phyloP scores from a whole-genome alignment of 768 basidiomycete genomes.

The Leucocoprinus sp. region DNA sequence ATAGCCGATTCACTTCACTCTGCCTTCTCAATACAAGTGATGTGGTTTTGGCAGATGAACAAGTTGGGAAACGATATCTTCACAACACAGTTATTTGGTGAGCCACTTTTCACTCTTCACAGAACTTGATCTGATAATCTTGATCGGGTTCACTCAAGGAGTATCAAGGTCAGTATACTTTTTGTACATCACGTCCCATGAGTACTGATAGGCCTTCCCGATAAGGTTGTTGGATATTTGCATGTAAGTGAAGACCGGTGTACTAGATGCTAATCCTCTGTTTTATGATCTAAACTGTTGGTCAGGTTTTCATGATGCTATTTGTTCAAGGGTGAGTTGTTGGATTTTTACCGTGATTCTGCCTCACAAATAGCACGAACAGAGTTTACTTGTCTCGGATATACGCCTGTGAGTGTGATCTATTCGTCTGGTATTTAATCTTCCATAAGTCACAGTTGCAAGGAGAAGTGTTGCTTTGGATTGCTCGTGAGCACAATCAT shows the following conservation, averaged over 20 bases:
- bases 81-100: constrained; percentile 6
- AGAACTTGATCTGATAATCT: not conserved
- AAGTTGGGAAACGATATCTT: constrained; percentile 4
- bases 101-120: not conserved
- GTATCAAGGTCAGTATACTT: constrained; percentile 6
- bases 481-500: not conserved
- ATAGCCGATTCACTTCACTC: constrained; percentile 9
- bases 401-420: constrained; percentile 4
- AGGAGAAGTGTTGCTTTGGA: not conserved
- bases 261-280: not conserved
- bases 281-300: not conserved
- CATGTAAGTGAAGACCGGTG: not conserved
- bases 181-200: not conserved
- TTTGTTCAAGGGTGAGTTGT: constrained; percentile 8
- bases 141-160: not conserved
- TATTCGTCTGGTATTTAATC: not conserved
- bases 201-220: not conserved
- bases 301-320: constrained; percentile 8
- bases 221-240: constrained; percentile 7
- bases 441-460: not conserved
- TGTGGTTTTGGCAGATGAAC: constrained; percentile 9
- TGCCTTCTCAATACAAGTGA: constrained; percentile 10
- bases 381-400: constrained; percentile 9
- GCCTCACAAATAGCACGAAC: not conserved
- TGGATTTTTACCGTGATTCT: not conserved